A percentile compares a stretch with the other conserved stretches of the same genome.
phyloP scores from a whole-genome alignment of 768 basidiomycete genomes.

The Termitomyces eurrhizus region DNA sequence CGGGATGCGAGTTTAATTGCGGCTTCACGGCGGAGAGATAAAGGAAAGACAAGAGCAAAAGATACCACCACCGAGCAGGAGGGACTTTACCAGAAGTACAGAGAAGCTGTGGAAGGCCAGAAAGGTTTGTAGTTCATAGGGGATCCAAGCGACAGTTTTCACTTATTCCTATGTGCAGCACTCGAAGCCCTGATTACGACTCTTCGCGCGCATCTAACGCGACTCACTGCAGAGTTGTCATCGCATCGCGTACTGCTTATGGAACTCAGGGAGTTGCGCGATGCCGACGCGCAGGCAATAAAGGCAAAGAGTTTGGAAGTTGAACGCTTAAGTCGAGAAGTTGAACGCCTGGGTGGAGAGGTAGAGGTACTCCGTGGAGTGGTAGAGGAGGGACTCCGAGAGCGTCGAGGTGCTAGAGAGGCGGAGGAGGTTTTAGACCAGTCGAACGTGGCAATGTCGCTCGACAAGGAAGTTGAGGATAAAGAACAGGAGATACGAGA shows the following conservation, averaged over 20 bases:
- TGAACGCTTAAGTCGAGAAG: constrained; percentile 62
- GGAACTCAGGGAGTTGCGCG: constrained; percentile 60
- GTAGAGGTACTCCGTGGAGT: constrained; percentile 84
- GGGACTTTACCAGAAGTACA: constrained; percentile 50
- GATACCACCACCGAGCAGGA: constrained; percentile 30
- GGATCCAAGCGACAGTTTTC: neutral
- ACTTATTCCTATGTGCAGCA: constrained; percentile 44
- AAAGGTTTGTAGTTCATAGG: constrained; percentile 54
- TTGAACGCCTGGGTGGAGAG: constrained; percentile 79
- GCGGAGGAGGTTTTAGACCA: constrained; percentile 21
- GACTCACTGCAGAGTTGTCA: constrained; percentile 75
- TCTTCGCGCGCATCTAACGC: constrained; percentile 69
- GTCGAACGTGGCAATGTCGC: constrained; percentile 32
- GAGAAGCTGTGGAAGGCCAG: constrained; percentile 83
- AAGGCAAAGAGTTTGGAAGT: constrained; percentile 65
- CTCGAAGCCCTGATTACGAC: constrained; percentile 76
- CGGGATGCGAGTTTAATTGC: constrained; percentile 22
- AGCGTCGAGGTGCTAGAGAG: constrained; percentile 57
- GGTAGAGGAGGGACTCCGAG: constrained; percentile 82
- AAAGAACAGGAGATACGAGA: constrained; percentile 12
- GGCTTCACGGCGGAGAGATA: constrained; percentile 24
- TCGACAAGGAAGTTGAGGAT: constrained; percentile 24
- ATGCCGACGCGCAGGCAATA: constrained; percentile 55
- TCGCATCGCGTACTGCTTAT: constrained; percentile 69
- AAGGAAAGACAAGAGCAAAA: constrained; percentile 34